Evolutionary conservation across 345 rosid genomes (phyloP).

Genomic region (Dimocarpus longan): DNA sequence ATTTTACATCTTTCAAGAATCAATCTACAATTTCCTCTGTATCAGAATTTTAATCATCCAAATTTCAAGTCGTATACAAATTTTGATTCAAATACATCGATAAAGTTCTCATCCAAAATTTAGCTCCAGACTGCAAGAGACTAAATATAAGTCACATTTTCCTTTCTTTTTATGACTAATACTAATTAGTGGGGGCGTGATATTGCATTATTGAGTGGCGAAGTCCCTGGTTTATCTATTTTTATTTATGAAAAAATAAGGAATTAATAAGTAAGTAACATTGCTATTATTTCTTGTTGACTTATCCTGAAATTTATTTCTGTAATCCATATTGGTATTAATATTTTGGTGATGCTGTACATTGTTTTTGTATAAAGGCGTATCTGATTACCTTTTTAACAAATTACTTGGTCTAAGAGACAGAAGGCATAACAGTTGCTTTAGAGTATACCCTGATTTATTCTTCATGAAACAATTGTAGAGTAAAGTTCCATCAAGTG

Average conservation of each 20-base stretch:
- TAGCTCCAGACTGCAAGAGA: no score
- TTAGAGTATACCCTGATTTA: slow-evolving; percentile 8
- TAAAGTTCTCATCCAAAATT: no score
- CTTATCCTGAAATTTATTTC: neutral
- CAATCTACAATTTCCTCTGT: no score
- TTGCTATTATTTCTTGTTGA: neutral
- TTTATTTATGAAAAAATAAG: neutral
- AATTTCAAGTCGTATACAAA: no score
- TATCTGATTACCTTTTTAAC: neutral
- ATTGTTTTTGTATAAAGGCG: neutral
- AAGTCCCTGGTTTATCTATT: neutral
- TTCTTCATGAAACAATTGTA: slow-evolving; percentile 32
- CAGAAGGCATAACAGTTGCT: neutral
- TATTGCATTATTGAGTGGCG: neutral
- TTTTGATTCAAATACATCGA: no score
- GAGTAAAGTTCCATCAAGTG: slow-evolving; percentile 63
- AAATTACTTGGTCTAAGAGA: neutral
- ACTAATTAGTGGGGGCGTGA: neutral
- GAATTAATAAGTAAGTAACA: neutral
- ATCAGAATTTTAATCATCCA: no score
- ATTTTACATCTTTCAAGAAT: no score
- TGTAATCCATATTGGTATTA: neutral
- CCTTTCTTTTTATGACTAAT: neutral
- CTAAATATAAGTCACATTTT: no score
- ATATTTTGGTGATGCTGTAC: neutral